Evolutionary conservation across 2,329 filamentous ascomycete genomes (phyloP).

Genomic region (Triangularia setosa): DNA sequence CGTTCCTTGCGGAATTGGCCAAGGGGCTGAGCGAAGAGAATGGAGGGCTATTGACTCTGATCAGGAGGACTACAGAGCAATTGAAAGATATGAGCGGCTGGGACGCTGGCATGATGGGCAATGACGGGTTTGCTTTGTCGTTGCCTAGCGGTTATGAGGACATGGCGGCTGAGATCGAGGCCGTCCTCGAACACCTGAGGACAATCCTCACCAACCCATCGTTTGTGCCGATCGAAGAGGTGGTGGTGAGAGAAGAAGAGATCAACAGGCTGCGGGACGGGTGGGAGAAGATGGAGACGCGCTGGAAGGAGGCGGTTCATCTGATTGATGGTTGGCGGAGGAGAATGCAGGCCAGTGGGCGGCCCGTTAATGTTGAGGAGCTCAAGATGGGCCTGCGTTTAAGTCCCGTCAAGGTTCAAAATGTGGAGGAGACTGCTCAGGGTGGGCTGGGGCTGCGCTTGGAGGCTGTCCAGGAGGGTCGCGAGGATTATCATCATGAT

Average conservation of each 20-base stretch:
- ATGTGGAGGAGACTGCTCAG: conserved; percentile 45
- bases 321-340: conserved; percentile 92
- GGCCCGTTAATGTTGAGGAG: conserved; percentile 65
- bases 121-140: conserved; percentile 23
- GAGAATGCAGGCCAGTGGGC: conserved; percentile 68
- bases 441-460: conserved; percentile 36
- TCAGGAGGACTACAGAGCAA: conserved; percentile 66
- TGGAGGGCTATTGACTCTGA: conserved; percentile 69
- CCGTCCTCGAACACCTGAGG: conserved; percentile 74
- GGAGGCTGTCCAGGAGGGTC: conserved; percentile 44
- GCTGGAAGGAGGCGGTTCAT: conserved; percentile 84
- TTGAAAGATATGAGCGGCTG: conserved; percentile 67
- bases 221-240: conserved; percentile 92
- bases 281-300: conserved; percentile 88
- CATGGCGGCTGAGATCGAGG: conserved; percentile 69
- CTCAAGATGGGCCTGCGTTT: conserved; percentile 64
- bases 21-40: conserved; percentile 88
- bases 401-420: conserved; percentile 54
- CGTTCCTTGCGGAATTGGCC: conserved; percentile 81
- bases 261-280: conserved; percentile 77
- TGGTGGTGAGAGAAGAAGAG: conserved; percentile 87
- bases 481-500: conserved; percentile 29
- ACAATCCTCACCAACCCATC: conserved; percentile 89
- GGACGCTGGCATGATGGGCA: conserved; percentile 30
- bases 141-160: conserved; percentile 52